Evolutionary conservation across 305 asterid species (phyloP).

Genomic region (Andrographis paniculata): DNA sequence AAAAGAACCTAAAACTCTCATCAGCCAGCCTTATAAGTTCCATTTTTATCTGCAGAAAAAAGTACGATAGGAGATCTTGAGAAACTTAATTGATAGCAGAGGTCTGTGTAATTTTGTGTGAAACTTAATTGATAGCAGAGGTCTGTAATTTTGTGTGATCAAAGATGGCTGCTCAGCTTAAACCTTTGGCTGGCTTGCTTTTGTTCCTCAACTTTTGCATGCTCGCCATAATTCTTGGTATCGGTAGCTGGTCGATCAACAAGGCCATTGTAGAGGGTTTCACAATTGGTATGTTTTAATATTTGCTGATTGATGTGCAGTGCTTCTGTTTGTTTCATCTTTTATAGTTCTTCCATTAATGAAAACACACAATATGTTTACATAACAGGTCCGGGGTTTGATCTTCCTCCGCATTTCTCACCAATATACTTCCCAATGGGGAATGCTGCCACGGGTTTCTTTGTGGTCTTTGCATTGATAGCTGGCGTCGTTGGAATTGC

Average conservation of each 20-base stretch:
- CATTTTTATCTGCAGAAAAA: conserved; percentile 5
- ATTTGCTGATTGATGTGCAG: background rate
- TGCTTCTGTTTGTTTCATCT: no score
- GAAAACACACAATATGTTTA: no score
- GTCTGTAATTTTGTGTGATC: background rate
- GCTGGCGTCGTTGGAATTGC: conserved; percentile 49
- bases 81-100: background rate
- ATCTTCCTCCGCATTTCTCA: conserved; percentile 80
- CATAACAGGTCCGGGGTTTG: conserved; percentile 52
- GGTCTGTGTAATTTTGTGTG: no score
- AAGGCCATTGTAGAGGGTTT: conserved; percentile 77
- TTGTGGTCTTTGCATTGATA: conserved; percentile 36
- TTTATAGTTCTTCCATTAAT: no score
- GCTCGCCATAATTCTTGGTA: conserved; percentile 59
- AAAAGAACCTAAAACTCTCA: conserved; percentile 42
- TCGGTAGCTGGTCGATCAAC: conserved; percentile 78
- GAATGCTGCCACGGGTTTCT: conserved; percentile 91
- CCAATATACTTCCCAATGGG: conserved; percentile 93
- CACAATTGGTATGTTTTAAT: conserved; percentile 45
- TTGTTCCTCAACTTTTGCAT: conserved; percentile 79
- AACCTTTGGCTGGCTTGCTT: conserved; percentile 55
- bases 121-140: background rate
- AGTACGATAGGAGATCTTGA: background rate
- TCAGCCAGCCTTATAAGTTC: conserved; percentile 17
- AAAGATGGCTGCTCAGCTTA: conserved; percentile 49